Evolutionary conservation across 768 basidiomycete genomes (phyloP), one percentile per base, ranked within the genome.

Genomic region (Serendipita indica): DNA sequence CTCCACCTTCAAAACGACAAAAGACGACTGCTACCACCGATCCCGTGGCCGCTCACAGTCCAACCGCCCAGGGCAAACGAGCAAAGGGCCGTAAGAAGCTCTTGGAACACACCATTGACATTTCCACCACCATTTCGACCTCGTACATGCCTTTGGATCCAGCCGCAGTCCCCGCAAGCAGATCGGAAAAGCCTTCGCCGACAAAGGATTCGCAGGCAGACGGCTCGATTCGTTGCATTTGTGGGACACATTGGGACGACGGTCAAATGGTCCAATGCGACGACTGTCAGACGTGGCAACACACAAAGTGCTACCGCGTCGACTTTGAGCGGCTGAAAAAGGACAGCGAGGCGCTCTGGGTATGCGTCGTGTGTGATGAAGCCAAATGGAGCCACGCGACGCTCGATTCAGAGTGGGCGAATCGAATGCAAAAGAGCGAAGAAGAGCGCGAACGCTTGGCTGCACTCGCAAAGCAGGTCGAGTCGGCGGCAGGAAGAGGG

Each of bases 261-360:
- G 89, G 89, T 20, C 87, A 84, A 68, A 84, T 82, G 7, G 86
- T 92, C 62, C 86, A 84, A 7, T 93, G 90, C 71, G 90, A 92
- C 68, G 67, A 72, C 52, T 93, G 90, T 67, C 77, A 76, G 20
- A 77, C 83, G 35, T 92, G 90, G 89, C 84, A 83, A 64, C 90
- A 93, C 70, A 82, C 79, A 27, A n/a, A 30, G 32, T 54, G 49
- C 25, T 54, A 54, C 25, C 22, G 49, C 10, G 49, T 54, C 25
- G 49, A 54, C 3, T 54, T 54, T 28, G 10, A 54, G 20, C 20
- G 30, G 22, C 49, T 54, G n/a, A 54, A 18, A 12, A n/a, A 33
- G 25, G 49, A 54, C 25, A 37, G 35, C n/a, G n/a, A 10, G 35
- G 49, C 49, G 22, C 25, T 54, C 1, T 54, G 49, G 49, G 32